These are phyloP conservation scores for Amanita pseudoporphyria DNA, from an alignment of 768 basidiomycete species.

Conservation along the genomic window DNA sequence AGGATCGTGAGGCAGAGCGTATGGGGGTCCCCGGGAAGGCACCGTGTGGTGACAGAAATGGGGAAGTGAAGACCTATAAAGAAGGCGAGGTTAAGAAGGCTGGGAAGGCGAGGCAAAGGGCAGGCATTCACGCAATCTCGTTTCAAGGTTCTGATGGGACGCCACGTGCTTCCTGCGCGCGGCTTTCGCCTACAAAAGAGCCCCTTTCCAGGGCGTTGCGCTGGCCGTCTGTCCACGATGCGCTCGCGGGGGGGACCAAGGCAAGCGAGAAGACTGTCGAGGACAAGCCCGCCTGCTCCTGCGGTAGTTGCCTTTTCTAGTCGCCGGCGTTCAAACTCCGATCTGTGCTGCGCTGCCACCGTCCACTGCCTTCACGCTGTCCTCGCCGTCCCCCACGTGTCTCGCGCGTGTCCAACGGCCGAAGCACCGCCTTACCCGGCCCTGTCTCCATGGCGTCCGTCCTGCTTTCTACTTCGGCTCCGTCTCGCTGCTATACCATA, in stretches of 20 bases:
- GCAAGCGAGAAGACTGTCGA: background rate
- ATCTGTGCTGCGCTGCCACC: background rate
- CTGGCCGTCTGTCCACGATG: background rate
- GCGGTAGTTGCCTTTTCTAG: background rate
- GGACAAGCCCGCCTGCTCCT: background rate
- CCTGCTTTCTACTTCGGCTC: too few relatives aligned
- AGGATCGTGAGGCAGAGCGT: conserved; percentile 43
- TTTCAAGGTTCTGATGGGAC: conserved; percentile 60
- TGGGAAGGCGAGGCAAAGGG: conserved; percentile 50
- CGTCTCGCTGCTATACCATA: too few relatives aligned
- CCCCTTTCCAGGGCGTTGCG: conserved; percentile 8
- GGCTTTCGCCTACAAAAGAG: conserved; percentile 37
- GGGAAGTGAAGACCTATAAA: conserved; percentile 20
- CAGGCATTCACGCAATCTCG: conserved; percentile 39
- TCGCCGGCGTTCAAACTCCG: conserved; percentile 1
- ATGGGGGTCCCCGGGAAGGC: conserved; percentile 15
- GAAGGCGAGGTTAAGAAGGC: conserved; percentile 36
- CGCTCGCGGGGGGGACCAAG: background rate
- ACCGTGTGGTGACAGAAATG: conserved; percentile 18
- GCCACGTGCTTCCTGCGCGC: conserved; percentile 83
- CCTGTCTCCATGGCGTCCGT: too few relatives aligned
- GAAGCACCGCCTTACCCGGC: too few relatives aligned
- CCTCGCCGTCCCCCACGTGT: background rate
- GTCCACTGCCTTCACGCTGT: background rate
- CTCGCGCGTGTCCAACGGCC: too few relatives aligned